Evolutionary conservation across 1,139 yeast genomes (phyloP), one percentile per base, ranked within the genome.

Genomic region (Schizosaccharomyces versatilis): DNA sequence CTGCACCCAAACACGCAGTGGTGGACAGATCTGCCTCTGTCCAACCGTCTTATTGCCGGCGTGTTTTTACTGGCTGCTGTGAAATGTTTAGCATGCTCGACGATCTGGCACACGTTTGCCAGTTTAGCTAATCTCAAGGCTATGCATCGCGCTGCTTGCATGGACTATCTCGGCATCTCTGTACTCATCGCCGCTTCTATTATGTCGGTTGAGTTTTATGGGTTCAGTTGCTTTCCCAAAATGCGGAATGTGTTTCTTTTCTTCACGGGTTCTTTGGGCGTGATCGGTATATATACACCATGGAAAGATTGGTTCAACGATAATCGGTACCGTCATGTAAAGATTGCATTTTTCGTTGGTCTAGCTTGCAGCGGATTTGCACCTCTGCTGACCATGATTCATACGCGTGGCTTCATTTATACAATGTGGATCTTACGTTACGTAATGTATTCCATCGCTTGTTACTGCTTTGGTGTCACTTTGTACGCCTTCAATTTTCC

Each of bases 111-210:
- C 68, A 84, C 96, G 1, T 88, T 85, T 67, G 78, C 83, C 57
- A 81, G 86, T 59, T 82, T 86, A 61, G 79, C 93, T 17, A 75
- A 75, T 56, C 68, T 81, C 53, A 69, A 73, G 36, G 68, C 79
- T 57, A 75, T 95, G 65, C 74, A 80, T 59, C 76, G 77, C 57
- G 84, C 84, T 68, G 95, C 96, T 0, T 90, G 98, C 67, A 80
- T 88, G 52, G 98, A 90, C 69, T 90, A 90, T 66, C 82, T 95
- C 7, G 98, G 98, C 1, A 90, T 90, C 61, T 85, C 96, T 0
- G 75, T 86, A 10, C 71, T 90, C 59, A 86, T 90, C 61, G 82
- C 95, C 0, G 88, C 94, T n/a, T 84, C 95, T 1, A 82, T 90
- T 54, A 71, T 90, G 49, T 78, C 94, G 3, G 81, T 90, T 0